These are phyloP conservation scores for Euphorbia lathyris DNA, from an alignment of 345 rosid genomes.

Conservation along the genomic window DNA sequence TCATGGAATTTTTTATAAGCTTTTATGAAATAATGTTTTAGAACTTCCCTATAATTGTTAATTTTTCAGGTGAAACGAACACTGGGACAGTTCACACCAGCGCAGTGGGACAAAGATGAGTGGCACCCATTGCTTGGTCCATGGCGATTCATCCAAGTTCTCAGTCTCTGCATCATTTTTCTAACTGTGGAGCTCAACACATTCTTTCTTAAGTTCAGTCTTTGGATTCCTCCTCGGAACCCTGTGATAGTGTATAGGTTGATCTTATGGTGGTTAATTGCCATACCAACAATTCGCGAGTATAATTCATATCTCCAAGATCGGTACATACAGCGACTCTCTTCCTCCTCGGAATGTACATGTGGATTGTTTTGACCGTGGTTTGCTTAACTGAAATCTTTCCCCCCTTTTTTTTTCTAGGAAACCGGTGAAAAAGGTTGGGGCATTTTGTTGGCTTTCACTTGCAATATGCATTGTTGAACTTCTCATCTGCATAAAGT, in stretches of 20 bases:
- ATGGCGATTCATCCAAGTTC: constrained; percentile 95
- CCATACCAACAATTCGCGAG: constrained; percentile 92
- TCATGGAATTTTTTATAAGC: neutral
- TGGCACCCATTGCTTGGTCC: constrained; percentile 98
- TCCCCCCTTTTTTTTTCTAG: constrained; percentile 33
- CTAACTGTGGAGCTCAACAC: constrained; percentile 93
- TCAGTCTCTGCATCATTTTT: constrained; percentile 77
- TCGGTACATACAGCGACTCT: constrained; percentile 38
- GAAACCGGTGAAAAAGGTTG: constrained; percentile 82
- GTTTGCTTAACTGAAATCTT: neutral
- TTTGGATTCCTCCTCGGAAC: constrained; percentile 95
- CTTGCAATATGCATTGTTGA: constrained; percentile 92
- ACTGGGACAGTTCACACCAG: constrained; percentile 93
- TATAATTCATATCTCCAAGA: constrained; percentile 97
- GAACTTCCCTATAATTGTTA: neutral
- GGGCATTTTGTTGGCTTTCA: constrained; percentile 98
- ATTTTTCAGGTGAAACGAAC: constrained; percentile 76
- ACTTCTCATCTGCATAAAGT: constrained; percentile 95
- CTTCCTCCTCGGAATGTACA: neutral
- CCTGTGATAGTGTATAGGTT: constrained; percentile 85
- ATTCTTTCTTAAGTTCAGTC: constrained; percentile 94
- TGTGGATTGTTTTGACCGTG: neutral
- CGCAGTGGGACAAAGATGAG: constrained; percentile 98
- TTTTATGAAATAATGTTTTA: neutral
- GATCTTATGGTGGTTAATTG: constrained; percentile 98